phyloP scores from a whole-genome alignment of 768 basidiomycete genomes.

The Gautieria morchelliformis region DNA sequence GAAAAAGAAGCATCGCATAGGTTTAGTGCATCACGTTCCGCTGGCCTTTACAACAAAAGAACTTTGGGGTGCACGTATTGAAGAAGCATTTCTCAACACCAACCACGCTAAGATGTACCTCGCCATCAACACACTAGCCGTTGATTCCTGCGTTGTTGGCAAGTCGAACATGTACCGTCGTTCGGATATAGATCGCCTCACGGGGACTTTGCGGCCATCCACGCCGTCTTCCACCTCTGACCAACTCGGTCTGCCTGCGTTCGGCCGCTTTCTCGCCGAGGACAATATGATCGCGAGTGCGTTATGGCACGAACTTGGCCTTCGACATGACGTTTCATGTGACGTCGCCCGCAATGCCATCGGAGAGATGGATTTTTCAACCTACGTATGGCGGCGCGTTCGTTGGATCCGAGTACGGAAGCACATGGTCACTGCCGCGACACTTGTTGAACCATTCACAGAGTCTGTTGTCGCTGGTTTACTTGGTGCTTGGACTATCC shows the following conservation, averaged over 20 bases:
- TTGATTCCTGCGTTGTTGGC: conserved; percentile 94
- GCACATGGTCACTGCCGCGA: conserved; percentile 83
- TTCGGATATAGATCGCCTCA: conserved; percentile 72
- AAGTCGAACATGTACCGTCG: conserved; percentile 93
- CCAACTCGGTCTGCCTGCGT: conserved; percentile 58
- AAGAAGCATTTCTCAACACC: conserved; percentile 92
- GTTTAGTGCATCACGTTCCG: conserved; percentile 92
- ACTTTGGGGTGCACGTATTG: conserved; percentile 70
- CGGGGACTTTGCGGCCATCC: conserved; percentile 50
- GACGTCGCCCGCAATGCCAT: conserved; percentile 87
- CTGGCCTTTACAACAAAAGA: conserved; percentile 68
- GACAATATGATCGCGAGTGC: conserved; percentile 95
- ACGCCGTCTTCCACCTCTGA: conserved; percentile 16
- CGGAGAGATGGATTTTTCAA: conserved; percentile 75
- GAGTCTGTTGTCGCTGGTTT: conserved; percentile 69
- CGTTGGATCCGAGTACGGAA: conserved; percentile 98
- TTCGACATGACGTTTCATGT: conserved; percentile 82
- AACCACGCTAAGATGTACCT: conserved; percentile 98
- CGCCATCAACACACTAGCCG: conserved; percentile 78
- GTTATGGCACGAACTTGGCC: conserved; percentile 86
- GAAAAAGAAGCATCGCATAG: conserved; percentile 42
- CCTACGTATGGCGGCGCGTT: conserved; percentile 82
- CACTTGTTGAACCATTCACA: conserved; percentile 85
- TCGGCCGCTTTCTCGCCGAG: conserved; percentile 87
- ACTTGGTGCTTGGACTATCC: conserved; percentile 49